Base-by-base conservation (phyloP, 169 alveolate species). In the Eimeria nieschulzi region DNA sequence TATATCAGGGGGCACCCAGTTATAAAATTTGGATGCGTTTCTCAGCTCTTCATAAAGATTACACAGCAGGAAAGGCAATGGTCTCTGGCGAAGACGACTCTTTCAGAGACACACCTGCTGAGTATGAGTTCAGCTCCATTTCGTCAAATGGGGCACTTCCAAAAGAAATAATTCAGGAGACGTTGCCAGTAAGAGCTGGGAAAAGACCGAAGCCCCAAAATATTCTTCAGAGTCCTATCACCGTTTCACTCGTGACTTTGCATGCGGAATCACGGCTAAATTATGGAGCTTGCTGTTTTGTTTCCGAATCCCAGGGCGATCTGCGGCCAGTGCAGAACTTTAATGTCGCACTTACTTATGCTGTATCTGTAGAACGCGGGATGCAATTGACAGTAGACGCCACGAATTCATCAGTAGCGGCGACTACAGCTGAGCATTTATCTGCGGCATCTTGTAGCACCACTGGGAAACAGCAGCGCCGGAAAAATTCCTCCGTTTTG, bases 301-400 rank as follows among this genome's bases (percentile, higher is more conserved):
- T 1, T 9, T 59, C 8, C 12, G 73, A 9, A 25, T n/a, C 56
- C 33, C 73, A 80, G 83, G 93, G 93, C 25, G 88, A 82, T 66
- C 84, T 88, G 71, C 75, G 75, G 61, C 93, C 93, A 6, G 12
- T 88, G 23, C 88, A 88, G 70, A 75, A 88, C 64, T 88, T 88
- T 83, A 88, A 88, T 51, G 88, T 88, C 23, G 93, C 93, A 25
- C 70, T 88, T 26, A 61, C 88, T 5, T 56, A 80, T 17, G 87
- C 75, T 19, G 72, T 56, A 21, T 80, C 87, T 7, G 39, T 80
- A 51, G 87, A 80, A 46, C 87, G 87, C 6, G 87, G 59, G 7
- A 15, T 56, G 75, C 75, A 54, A 15, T 80, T 71, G 25, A 80
- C 75, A 25, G 19, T 80, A 33, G 87, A 80, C 2, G 87, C 75